Percentiles rank a stretch among this genome's conserved stretches.
phyloP scores from a whole-genome alignment of 176 grass and related monocot genomes.

The Carex scoparia region DNA sequence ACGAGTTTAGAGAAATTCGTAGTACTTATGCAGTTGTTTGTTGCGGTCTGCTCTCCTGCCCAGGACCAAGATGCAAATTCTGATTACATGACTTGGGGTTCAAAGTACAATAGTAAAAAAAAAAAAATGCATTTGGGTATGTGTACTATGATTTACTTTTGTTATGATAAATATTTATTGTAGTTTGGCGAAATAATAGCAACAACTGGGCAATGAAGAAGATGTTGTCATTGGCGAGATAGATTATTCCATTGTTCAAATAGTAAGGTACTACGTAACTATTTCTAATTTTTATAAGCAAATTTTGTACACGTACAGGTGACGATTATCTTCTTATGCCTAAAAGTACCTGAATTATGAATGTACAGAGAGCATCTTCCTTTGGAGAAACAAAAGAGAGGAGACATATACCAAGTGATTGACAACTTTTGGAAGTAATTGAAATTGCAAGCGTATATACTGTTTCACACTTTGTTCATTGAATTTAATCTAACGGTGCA shows the following conservation, averaged over 20 bases:
- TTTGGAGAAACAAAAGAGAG: constrained; percentile 39
- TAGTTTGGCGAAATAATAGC: constrained; percentile 56
- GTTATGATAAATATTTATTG: background rate
- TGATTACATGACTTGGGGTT: constrained; percentile 52
- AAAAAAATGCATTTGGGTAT: background rate
- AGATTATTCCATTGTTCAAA: constrained; percentile 30
- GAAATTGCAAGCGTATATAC: too few species aligned
- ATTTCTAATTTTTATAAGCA: background rate
- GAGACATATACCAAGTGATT: constrained; percentile 44
- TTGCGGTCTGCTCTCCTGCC: constrained; percentile 47
- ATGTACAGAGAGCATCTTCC: constrained; percentile 51
- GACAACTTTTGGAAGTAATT: constrained; percentile 22
- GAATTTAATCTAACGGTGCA: too few species aligned
- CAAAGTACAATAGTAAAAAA: background rate
- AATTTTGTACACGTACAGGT: background rate
- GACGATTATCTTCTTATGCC: background rate
- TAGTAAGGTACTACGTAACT: constrained; percentile 11
- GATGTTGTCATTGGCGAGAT: constrained; percentile 35
- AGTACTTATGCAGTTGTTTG: constrained; percentile 42
- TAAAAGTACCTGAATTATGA: background rate
- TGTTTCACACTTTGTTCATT: background rate
- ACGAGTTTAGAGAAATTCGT: background rate
- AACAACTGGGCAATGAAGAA: constrained; percentile 42
- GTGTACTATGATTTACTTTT: background rate
- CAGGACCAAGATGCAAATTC: constrained; percentile 29